These are phyloP conservation scores for Venturia carpophila DNA, from an alignment of 2,329 filamentous ascomycete genomes.

Conservation along the genomic window DNA sequence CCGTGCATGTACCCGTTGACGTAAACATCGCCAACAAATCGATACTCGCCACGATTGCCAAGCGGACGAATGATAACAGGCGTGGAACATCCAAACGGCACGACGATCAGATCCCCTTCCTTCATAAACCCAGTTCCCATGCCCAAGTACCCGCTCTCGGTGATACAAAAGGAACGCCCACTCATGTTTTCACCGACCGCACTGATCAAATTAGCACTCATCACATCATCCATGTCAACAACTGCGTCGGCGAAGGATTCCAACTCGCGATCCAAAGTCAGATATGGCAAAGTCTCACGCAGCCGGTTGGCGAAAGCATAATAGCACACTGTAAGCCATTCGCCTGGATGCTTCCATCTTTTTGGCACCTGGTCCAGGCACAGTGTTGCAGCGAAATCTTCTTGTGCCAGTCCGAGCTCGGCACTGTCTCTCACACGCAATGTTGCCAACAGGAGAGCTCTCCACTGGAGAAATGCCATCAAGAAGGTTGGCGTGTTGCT, in stretches of 20 bases:
- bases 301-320: conserved; percentile 23
- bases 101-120: conserved; percentile 27
- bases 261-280: conserved; percentile 22
- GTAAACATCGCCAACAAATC: conserved; percentile 32
- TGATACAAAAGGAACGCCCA: conserved; percentile 24
- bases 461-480: conserved; percentile 34
- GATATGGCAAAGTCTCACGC: conserved; percentile 20
- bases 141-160: conserved; percentile 24
- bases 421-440: conserved; percentile 17
- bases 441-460: conserved; percentile 24
- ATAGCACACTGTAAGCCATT: conserved; percentile 23
- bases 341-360: conserved; percentile 18
- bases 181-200: conserved; percentile 23
- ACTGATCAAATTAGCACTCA: conserved; percentile 22
- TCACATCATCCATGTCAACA: conserved; percentile 15
- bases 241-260: conserved; percentile 17
- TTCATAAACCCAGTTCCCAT: conserved; percentile 30
- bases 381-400: conserved; percentile 28
- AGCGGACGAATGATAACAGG: conserved; percentile 28
- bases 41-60: conserved; percentile 24
- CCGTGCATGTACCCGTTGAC: conserved; percentile 33
- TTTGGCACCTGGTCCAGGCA: conserved; percentile 25
- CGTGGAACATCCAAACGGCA: conserved; percentile 32
- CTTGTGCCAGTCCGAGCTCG: conserved; percentile 20
- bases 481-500: conserved; percentile 28